These are phyloP conservation scores for Trichoderma sp. DNA, from an alignment of 2,329 filamentous ascomycete genomes.

Conservation along the genomic window DNA sequence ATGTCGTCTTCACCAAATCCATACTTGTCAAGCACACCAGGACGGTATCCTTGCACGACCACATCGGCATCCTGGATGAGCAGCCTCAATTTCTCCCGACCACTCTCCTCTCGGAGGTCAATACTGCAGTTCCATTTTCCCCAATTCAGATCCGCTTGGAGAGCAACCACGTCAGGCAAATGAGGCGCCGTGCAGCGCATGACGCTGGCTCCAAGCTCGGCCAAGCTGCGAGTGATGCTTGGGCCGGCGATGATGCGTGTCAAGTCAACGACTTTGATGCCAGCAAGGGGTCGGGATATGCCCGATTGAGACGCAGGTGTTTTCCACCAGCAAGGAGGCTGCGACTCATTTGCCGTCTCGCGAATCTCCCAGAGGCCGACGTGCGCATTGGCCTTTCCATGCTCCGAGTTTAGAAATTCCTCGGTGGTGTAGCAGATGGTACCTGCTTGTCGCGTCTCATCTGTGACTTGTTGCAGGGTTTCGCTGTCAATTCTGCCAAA, in stretches of 20 bases:
- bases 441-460: constrained; percentile 35
- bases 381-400: constrained; percentile 34
- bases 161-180: constrained; percentile 1
- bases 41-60: constrained; percentile 67
- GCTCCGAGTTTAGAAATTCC: constrained; percentile 37
- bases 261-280: constrained; percentile 55
- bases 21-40: constrained; percentile 15
- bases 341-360: constrained; percentile 7
- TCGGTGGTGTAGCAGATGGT: constrained; percentile 35
- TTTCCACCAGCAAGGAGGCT: constrained; percentile 29
- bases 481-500: constrained; percentile 28
- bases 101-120: constrained; percentile 50
- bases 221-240: not conserved
- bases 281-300: constrained; percentile 45
- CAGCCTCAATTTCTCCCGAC: constrained; percentile 44
- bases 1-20: constrained; percentile 19
- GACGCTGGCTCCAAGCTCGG: constrained; percentile 64
- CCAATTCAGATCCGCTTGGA: constrained; percentile 50
- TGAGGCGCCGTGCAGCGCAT: constrained; percentile 61
- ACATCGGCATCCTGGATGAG: constrained; percentile 53
- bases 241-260: constrained; percentile 34
- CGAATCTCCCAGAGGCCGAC: constrained; percentile 22
- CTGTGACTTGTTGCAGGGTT: constrained; percentile 31
- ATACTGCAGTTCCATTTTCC: constrained; percentile 66
- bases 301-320: not conserved